Percentiles rank a stretch among this genome's conserved stretches.
Conservation (phyloP, 257 asterid genomes). For the Avicennia marina region DNA sequence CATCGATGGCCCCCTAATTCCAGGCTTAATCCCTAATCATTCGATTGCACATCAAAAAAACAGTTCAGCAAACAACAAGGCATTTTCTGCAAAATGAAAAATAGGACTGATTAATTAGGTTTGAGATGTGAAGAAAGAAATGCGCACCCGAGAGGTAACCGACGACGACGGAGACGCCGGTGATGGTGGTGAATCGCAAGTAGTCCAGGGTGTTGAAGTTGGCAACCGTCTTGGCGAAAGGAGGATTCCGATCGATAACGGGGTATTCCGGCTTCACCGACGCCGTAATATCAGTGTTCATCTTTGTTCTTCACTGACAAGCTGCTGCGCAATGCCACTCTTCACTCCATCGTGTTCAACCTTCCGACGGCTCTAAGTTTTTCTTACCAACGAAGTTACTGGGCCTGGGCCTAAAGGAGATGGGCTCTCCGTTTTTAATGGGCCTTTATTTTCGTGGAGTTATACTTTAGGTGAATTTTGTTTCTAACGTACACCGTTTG, state of each 20-base stretch:
- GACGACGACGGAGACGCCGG: conserved; percentile 87
- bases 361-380: too few relatives aligned
- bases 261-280: conserved; percentile 86
- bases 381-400: too few relatives aligned
- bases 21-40: not conserved
- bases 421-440: too few relatives aligned
- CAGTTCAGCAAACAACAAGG: not conserved
- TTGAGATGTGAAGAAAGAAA: not conserved
- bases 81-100: not conserved
- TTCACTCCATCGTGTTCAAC: too few relatives aligned
- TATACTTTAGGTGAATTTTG: too few relatives aligned
- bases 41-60: not conserved
- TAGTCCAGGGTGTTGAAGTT: conserved; percentile 86
- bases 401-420: too few relatives aligned
- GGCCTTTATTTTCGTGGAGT: too few relatives aligned
- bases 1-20: not conserved
- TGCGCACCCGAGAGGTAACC: conserved; percentile 25
- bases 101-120: not conserved
- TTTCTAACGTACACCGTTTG: too few relatives aligned
- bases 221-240: conserved; percentile 76
- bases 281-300: conserved; percentile 92
- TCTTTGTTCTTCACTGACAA: conserved; percentile 18
- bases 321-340: too few relatives aligned
- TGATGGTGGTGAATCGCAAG: conserved; percentile 81
- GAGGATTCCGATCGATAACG: conserved; percentile 89